These are phyloP conservation scores for Starmerella floricola DNA, from an alignment of 805 yeast species.

Conservation along the genomic window DNA sequence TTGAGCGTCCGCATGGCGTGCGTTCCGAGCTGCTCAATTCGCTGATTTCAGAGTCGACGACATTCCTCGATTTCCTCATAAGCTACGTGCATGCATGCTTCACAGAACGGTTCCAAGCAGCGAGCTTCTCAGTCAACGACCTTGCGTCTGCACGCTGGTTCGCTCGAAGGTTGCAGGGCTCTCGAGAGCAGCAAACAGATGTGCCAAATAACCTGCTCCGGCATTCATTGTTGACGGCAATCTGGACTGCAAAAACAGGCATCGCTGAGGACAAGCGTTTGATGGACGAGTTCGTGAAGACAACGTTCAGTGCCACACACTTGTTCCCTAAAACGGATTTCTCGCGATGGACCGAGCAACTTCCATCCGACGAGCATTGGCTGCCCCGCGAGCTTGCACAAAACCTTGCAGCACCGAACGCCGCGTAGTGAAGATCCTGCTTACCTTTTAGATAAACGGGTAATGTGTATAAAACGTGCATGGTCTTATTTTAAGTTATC, in stretches of 20 bases:
- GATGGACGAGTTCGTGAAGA: slow-evolving; percentile 17
- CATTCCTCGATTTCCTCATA: background rate
- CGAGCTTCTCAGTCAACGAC: slow-evolving; percentile 3
- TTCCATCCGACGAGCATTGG: slow-evolving; percentile 8
- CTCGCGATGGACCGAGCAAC: background rate
- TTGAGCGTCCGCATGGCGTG: slow-evolving; percentile 50
- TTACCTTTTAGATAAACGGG: too few relatives aligned
- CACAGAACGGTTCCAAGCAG: slow-evolving; percentile 1
- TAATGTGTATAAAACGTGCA: too few relatives aligned
- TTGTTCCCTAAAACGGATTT: background rate
- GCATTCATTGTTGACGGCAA: slow-evolving; percentile 39
- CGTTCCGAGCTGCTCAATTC: background rate
- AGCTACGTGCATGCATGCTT: slow-evolving; percentile 15
- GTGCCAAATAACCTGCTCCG: slow-evolving; percentile 41
- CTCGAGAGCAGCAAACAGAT: slow-evolving; percentile 28
- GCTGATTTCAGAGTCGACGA: background rate
- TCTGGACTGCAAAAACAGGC: slow-evolving; percentile 45
- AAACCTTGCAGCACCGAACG: too few relatives aligned
- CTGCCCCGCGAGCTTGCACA: slow-evolving; percentile 1
- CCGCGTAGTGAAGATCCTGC: too few relatives aligned
- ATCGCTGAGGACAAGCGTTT: slow-evolving; percentile 16
- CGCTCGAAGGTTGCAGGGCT: slow-evolving; percentile 4
- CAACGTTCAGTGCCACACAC: background rate
- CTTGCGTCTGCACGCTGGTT: slow-evolving; percentile 8
- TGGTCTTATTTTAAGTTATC: too few relatives aligned